Percentiles rank a stretch among this genome's conserved stretches.
phyloP scores from a whole-genome alignment of 2,329 filamentous ascomycete genomes.

The Monosporascus sp. region DNA sequence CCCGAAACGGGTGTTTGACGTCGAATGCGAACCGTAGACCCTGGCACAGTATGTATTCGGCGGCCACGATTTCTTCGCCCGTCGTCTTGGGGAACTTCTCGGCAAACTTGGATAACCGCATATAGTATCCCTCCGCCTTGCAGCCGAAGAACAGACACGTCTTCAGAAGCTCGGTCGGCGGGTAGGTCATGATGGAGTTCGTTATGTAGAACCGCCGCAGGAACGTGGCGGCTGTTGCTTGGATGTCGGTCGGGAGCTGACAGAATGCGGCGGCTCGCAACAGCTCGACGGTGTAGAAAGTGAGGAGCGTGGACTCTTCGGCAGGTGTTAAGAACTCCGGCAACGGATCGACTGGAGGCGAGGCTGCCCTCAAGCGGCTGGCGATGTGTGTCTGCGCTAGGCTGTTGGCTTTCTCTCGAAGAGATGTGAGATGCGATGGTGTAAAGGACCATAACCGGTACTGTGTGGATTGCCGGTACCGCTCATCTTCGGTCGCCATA shows the following conservation, averaged over 20 bases:
- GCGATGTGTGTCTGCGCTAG: constrained; percentile 62
- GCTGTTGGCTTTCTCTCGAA: constrained; percentile 74
- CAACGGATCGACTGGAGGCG: constrained; percentile 42
- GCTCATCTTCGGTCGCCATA: constrained; percentile 81
- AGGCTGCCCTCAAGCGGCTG: constrained; percentile 49
- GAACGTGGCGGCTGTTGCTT: constrained; percentile 80
- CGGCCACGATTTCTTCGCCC: constrained; percentile 77
- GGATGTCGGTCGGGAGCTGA: constrained; percentile 45
- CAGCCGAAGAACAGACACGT: constrained; percentile 89
- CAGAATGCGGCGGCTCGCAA: constrained; percentile 52
- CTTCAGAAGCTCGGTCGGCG: constrained; percentile 81
- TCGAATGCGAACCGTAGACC: constrained; percentile 91
- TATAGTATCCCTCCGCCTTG: constrained; percentile 85
- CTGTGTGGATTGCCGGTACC: constrained; percentile 86
- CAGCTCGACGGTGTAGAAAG: constrained; percentile 64
- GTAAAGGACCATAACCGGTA: constrained; percentile 92
- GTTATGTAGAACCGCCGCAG: constrained; percentile 92
- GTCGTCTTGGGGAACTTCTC: constrained; percentile 65
- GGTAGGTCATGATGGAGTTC: constrained; percentile 95
- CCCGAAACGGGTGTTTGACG: constrained; percentile 83
- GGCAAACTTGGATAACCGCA: constrained; percentile 59
- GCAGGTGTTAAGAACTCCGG: constrained; percentile 77
- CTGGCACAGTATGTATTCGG: constrained; percentile 90
- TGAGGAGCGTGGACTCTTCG: constrained; percentile 78
- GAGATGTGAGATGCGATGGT: constrained; percentile 60